Evolutionary conservation across 352 stramenopile species (phyloP).

Genomic region (Phytophthora constricta): DNA sequence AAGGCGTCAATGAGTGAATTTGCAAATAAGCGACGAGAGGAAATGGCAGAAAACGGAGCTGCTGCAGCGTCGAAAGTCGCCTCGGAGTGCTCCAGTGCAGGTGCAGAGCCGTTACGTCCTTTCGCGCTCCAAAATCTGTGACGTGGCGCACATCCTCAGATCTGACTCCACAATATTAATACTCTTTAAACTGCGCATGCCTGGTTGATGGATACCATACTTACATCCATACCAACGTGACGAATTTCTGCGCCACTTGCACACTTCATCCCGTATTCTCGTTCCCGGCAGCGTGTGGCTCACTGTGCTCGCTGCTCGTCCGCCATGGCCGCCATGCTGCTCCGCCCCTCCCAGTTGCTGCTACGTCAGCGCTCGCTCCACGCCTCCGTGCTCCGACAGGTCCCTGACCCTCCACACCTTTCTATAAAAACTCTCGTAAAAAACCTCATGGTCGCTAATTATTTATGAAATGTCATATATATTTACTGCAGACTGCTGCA

Average conservation of each 20-base stretch:
- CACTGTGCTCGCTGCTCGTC: background rate
- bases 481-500: constrained; percentile 9
- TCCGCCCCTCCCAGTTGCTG: constrained; percentile 29
- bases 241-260: background rate
- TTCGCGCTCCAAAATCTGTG: constrained; percentile 11
- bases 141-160: constrained; percentile 5
- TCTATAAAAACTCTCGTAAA: background rate
- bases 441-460: background rate
- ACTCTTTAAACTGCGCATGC: background rate
- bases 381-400: constrained; percentile 18
- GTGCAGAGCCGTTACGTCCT: constrained; percentile 1
- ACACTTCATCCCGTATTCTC: background rate
- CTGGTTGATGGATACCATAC: background rate
- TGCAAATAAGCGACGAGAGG: no score
- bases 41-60: no score
- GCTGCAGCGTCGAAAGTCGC: no score
- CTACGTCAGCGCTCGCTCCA: constrained; percentile 23
- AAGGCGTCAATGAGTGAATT: no score
- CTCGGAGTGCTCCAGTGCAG: no score
- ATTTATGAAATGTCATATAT: constrained; percentile 2
- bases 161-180: background rate
- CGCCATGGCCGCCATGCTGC: constrained; percentile 15
- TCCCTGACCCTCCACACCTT: background rate
- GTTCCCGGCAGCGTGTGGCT: constrained; percentile 15
- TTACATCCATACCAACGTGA: background rate